phyloP scores from a whole-genome alignment of 2,329 filamentous ascomycete genomes.

The Diaporthe eres region DNA sequence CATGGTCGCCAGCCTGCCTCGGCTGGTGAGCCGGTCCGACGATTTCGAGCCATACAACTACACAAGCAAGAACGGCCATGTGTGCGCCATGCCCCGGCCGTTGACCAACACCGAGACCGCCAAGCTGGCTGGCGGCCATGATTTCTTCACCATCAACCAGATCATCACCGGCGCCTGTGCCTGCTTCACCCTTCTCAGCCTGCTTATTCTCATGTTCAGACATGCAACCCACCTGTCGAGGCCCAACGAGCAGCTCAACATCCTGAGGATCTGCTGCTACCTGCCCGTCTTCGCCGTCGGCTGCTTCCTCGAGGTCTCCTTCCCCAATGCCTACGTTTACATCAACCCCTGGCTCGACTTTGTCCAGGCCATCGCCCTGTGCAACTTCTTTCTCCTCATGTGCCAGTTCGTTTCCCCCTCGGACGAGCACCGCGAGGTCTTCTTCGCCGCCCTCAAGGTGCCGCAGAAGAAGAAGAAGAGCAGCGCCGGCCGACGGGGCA shows the following conservation, averaged over 20 bases:
- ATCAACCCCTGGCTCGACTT: slow-evolving; percentile 55
- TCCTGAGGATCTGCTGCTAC: slow-evolving; percentile 58
- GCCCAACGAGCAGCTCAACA: slow-evolving; percentile 58
- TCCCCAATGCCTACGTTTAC: slow-evolving; percentile 56
- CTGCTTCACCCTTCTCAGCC: slow-evolving; percentile 37
- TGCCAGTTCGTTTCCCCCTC: slow-evolving; percentile 58
- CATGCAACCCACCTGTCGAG: slow-evolving; percentile 53
- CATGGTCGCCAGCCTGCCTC: slow-evolving; percentile 32
- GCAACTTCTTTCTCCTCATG: slow-evolving; percentile 60
- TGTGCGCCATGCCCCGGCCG: slow-evolving; percentile 40
- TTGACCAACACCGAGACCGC: slow-evolving; percentile 37
- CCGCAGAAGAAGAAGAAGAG: slow-evolving; percentile 47
- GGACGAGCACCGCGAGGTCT: slow-evolving; percentile 51
- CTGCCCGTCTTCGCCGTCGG: slow-evolving; percentile 57
- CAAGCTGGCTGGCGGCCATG: slow-evolving; percentile 35
- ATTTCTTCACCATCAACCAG: slow-evolving; percentile 40
- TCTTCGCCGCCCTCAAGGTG: slow-evolving; percentile 53
- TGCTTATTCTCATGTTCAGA: slow-evolving; percentile 38
- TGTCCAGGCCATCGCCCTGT: slow-evolving; percentile 57
- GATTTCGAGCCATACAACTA: slow-evolving; percentile 36
- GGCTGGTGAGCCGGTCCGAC: background rate
- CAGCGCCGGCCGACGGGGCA: slow-evolving; percentile 1
- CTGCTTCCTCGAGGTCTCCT: slow-evolving; percentile 55
- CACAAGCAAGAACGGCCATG: slow-evolving; percentile 37
- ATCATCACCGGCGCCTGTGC: slow-evolving; percentile 41